Base-by-base conservation (phyloP, 2,329 filamentous ascomycete genomes). In the Talaromyces islandicus region DNA sequence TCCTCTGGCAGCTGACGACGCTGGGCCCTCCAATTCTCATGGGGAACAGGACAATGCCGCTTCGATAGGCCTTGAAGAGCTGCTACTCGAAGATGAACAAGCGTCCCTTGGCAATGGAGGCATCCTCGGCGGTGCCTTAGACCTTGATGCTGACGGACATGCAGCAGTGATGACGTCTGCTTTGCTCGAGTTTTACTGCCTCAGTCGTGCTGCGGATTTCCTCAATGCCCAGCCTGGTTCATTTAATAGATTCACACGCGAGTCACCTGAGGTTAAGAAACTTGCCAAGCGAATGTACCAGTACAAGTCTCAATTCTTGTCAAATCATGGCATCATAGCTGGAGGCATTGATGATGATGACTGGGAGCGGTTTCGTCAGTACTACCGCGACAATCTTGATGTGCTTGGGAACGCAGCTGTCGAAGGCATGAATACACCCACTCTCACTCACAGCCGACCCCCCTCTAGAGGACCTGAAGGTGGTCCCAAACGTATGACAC, bases 111-210 rank as follows among this genome's bases (percentile, higher is more conserved):
- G 68, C 14, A 59, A 54, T 19, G 56, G 50, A 19, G 50, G 58
- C 17, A 60, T 58, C 11, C 19, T 60, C 7, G 59, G 61, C 7
- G 59, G 38, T 21, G 41, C 68, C 6, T 64, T 70, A 12, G 70
- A 71, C 53, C 61, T 71, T 3, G 71, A 76, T 60, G 64, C 68
- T 5, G 72, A 75, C 38, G 70, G 68, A 4, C 75, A 78, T 65
- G 68, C 72, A 38, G 72, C 73, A 38, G 67, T 78, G 51, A 74
- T 80, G 72, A 77, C 77, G 17, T 69, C 75, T 14, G 75, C 77
- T 1, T 65, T 80, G 14, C 68, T 80, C 4, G 77, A 79, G 59
- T 78, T 78, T 59, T 79, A 76, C 62, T 78, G 75, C 54, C 65
- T 74, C 14, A 76, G 66, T 38, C 72, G 74, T 58, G 77, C 77